Percentiles rank a stretch among this genome's conserved stretches.
Conservation (phyloP, 2,329 filamentous ascomycete species). For the Colletotrichum magnum region DNA sequence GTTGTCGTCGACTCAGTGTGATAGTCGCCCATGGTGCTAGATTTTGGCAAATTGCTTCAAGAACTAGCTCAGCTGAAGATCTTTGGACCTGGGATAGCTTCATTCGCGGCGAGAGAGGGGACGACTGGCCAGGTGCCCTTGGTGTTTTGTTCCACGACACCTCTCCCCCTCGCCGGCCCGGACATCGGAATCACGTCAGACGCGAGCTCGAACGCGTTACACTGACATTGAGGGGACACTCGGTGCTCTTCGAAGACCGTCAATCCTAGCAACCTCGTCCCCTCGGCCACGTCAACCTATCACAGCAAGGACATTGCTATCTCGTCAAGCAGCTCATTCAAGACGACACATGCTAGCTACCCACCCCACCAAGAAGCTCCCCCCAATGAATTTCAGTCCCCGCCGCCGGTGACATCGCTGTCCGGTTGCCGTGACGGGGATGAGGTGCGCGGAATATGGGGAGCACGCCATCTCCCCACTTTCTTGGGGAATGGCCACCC, state of each 20-base stretch:
- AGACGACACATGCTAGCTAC: not conserved
- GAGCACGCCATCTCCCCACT: constrained; percentile 43
- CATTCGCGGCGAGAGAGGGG: not conserved
- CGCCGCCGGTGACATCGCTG: not conserved
- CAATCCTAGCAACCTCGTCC: constrained; percentile 2
- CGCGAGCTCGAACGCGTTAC: constrained; percentile 33
- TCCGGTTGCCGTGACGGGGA: constrained; percentile 9
- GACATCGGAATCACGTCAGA: constrained; percentile 39
- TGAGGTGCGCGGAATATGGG: constrained; percentile 23
- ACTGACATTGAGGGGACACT: constrained; percentile 10
- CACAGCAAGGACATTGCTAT: constrained; percentile 33
- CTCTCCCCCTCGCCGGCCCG: constrained; percentile 12
- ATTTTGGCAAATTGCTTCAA: not conserved
- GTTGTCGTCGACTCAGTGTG: constrained; percentile 20
- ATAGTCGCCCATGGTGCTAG: constrained; percentile 27
- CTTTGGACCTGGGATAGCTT: not conserved
- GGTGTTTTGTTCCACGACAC: constrained; percentile 14
- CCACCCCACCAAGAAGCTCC: constrained; percentile 23
- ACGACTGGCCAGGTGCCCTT: not conserved
- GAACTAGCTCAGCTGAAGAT: not conserved
- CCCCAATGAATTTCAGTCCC: not conserved
- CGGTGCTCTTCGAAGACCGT: not conserved
- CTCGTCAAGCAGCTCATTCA: constrained; percentile 26
- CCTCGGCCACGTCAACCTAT: constrained; percentile 17
- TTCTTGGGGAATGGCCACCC: constrained; percentile 37